Conservation (phyloP, 345 rosid genomes). For the Clarkia xantiana region DNA sequence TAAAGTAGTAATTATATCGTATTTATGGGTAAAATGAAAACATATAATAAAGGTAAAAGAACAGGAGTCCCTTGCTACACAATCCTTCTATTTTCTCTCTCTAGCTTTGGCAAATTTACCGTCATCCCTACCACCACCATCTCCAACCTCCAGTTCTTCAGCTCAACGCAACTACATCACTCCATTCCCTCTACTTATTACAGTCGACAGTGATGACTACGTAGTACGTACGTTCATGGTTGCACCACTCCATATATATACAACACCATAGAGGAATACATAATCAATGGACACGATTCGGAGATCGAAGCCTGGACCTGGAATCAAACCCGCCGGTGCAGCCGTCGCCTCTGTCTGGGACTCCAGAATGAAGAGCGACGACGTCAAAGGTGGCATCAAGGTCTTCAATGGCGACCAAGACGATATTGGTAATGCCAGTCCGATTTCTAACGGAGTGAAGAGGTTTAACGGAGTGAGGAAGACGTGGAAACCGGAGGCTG, state of each 20-base stretch:
- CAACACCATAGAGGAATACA: background rate
- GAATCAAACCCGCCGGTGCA: constrained; percentile 12
- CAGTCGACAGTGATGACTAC: background rate
- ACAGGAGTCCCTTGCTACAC: too few relatives aligned
- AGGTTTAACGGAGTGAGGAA: constrained; percentile 19
- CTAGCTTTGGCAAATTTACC: background rate
- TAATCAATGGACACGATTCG: constrained; percentile 25
- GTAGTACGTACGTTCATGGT: background rate
- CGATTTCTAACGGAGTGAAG: constrained; percentile 17
- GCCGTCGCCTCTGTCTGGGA: constrained; percentile 78
- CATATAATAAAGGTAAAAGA: too few relatives aligned
- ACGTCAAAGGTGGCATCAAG: constrained; percentile 39
- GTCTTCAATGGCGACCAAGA: constrained; percentile 32
- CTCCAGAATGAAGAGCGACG: constrained; percentile 60
- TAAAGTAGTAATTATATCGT: too few relatives aligned
- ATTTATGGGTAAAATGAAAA: too few relatives aligned
- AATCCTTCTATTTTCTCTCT: background rate
- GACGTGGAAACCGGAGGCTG: constrained; percentile 54
- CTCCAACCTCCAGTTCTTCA: constrained; percentile 7
- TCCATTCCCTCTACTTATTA: constrained; percentile 3
- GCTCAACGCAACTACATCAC: constrained; percentile 5
- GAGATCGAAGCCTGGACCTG: too few relatives aligned
- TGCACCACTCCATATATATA: background rate
- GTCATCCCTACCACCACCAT: background rate
- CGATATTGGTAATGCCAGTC: background rate